Conservation (phyloP, 768 basidiomycete species). For the Suillus variegatus region DNA sequence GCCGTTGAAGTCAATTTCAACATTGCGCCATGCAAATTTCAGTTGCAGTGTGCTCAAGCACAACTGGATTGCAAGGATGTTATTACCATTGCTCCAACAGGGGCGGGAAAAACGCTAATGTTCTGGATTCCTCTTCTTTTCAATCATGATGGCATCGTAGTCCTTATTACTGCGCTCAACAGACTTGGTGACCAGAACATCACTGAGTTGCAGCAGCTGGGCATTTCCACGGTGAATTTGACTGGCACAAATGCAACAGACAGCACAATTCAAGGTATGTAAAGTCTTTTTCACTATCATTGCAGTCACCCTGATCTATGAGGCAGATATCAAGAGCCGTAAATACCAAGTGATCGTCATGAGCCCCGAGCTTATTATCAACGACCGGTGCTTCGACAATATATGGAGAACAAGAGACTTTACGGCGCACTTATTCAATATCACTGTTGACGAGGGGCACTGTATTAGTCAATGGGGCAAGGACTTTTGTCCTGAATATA, state of each 20-base stretch:
- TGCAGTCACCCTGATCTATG: not conserved
- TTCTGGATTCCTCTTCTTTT: constrained; percentile 13
- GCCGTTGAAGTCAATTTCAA: not conserved
- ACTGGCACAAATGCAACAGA: not conserved
- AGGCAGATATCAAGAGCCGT: not conserved
- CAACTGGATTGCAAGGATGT: constrained; percentile 8
- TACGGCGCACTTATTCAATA: constrained; percentile 18
- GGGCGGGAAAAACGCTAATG: constrained; percentile 8
- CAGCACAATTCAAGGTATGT: not conserved
- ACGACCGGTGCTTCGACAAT: not conserved
- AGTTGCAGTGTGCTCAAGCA: not conserved
- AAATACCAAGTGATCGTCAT: constrained; percentile 32
- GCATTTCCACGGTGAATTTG: not conserved
- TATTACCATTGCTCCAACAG: constrained; percentile 15
- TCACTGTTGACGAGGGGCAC: constrained; percentile 30
- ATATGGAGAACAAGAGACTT: constrained; percentile 1
- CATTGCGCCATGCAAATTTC: not conserved
- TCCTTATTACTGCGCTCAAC: not conserved
- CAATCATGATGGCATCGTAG: not conserved
- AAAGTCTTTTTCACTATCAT: not conserved
- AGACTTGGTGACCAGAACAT: not conserved
- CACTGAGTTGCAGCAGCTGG: not conserved
- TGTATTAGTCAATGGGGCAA: constrained; percentile 22
- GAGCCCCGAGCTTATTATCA: constrained; percentile 40
- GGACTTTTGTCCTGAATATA: constrained; percentile 16